phyloP scores from a whole-genome alignment of 2,329 filamentous ascomycete genomes.

The Ploettnerulaceae sp. region DNA sequence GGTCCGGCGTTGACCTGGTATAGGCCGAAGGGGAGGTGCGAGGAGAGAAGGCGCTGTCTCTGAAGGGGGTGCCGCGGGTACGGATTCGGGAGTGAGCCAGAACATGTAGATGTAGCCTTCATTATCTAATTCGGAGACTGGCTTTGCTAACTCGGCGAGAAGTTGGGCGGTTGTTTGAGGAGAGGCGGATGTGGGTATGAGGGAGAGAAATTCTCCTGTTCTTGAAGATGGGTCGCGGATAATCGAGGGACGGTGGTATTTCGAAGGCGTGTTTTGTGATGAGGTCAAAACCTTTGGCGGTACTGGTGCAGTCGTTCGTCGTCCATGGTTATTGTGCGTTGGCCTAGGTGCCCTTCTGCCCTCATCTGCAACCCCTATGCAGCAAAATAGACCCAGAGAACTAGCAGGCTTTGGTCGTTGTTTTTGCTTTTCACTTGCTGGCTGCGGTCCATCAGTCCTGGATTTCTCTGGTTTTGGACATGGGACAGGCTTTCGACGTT shows the following conservation, averaged over 20 bases:
- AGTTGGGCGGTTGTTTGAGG: slow-evolving; percentile 66
- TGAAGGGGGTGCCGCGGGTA: slow-evolving; percentile 48
- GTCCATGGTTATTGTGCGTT: slow-evolving; percentile 12
- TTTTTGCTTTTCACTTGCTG: too few relatives aligned
- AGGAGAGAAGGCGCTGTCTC: slow-evolving; percentile 58
- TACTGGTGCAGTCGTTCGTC: slow-evolving; percentile 14
- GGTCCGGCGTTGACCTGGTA: slow-evolving; percentile 37
- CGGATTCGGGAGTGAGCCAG: slow-evolving; percentile 74
- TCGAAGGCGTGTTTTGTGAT: slow-evolving; percentile 12
- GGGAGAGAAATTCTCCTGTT: slow-evolving; percentile 49
- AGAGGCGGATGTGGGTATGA: slow-evolving; percentile 65
- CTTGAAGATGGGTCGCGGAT: slow-evolving; percentile 30
- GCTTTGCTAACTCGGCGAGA: slow-evolving; percentile 72
- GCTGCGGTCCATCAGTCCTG: slow-evolving; percentile 2
- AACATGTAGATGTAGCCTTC: slow-evolving; percentile 98
- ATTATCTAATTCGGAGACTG: slow-evolving; percentile 68
- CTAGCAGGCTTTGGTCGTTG: slow-evolving; percentile 22
- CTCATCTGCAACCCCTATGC: slow-evolving; percentile 29
- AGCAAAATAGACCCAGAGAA: slow-evolving; percentile 28
- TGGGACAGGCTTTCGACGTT: slow-evolving; percentile 24
- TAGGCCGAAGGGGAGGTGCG: slow-evolving; percentile 42
- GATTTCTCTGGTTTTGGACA: slow-evolving; percentile 24
- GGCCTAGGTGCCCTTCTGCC: slow-evolving; percentile 24
- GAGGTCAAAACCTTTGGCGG: slow-evolving; percentile 13
- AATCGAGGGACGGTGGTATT: slow-evolving; percentile 24